Conservation (phyloP, 805 yeast species). For the Zygotorulaspora chibaensis region DNA sequence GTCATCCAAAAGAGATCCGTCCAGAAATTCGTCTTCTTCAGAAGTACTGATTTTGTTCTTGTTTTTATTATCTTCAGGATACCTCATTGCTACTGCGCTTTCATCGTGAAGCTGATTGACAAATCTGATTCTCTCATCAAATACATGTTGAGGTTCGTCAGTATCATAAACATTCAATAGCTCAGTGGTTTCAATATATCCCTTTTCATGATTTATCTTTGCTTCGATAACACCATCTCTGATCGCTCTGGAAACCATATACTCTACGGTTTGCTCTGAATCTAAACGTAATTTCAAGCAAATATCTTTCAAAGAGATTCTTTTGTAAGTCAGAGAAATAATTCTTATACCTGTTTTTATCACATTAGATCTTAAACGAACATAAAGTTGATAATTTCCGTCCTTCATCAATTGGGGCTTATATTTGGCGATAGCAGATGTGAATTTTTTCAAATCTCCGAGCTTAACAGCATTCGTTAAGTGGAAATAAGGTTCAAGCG, state of each 20-base stretch:
- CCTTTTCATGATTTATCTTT: slow-evolving; percentile 80
- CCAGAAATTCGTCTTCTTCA: slow-evolving; percentile 20
- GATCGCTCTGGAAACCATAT: slow-evolving; percentile 93
- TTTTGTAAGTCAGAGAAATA: slow-evolving; percentile 84
- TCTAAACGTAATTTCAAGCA: slow-evolving; percentile 89
- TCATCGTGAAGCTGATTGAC: slow-evolving; percentile 89
- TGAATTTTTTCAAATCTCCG: slow-evolving; percentile 83
- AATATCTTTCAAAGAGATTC: slow-evolving; percentile 86
- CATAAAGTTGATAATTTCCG: slow-evolving; percentile 76
- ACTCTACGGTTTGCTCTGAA: slow-evolving; percentile 93
- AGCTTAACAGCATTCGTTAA: slow-evolving; percentile 87
- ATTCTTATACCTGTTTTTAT: slow-evolving; percentile 96
- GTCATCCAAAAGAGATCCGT: slow-evolving; percentile 27
- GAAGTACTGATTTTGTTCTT: slow-evolving; percentile 19
- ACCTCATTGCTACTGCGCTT: slow-evolving; percentile 91
- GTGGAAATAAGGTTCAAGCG: slow-evolving; percentile 75
- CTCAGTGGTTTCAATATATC: slow-evolving; percentile 88
- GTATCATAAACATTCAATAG: slow-evolving; percentile 83
- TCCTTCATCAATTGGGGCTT: slow-evolving; percentile 64
- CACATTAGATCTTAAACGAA: slow-evolving; percentile 91
- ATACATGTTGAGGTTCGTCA: slow-evolving; percentile 75
- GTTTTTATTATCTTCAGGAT: slow-evolving; percentile 47
- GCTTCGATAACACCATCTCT: slow-evolving; percentile 98
- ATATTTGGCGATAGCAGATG: slow-evolving; percentile 61
- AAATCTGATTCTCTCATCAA: slow-evolving; percentile 90